Evolutionary conservation across 192 early-diverging fungal species (phyloP), one percentile per base, ranked within the genome.

Genomic region (Umbelopsis isabellina): DNA sequence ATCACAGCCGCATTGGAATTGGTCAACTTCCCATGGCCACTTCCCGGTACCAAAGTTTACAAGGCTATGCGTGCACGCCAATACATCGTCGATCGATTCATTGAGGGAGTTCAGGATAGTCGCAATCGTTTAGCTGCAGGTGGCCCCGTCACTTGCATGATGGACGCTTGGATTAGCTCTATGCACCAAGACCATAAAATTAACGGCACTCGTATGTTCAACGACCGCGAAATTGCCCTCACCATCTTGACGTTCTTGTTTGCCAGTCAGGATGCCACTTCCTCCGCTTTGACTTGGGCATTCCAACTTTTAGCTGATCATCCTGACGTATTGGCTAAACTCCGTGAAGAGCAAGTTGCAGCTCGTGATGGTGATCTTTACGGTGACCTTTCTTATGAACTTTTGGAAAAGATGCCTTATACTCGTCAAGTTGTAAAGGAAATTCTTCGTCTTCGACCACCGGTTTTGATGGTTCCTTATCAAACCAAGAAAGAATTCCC

Each of bases 241-340:
- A 80, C 79, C 45, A 71, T 82, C 74, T 73, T 82, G 66, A 82
- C 80, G 15, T 80, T 82, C 47, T 58, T 82, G 49, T 82, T 82
- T 35, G 80, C 80, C 18, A 79, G 75, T 50, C 80, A 82, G 37
- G 80, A 82, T 65, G 80, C 80, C 65, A 79, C 80, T 13, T 76
- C 80, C 16, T 79, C 77, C n/a, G 80, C 80, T 52, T 49, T 82
- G 44, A 82, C 80, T 4, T 82, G 80, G 80, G 79, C 75, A 20
- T 82, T 76, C 68, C 78, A 82, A 64, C 65, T 79, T 13, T 53
- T 80, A 21, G 80, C 77, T 45, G 80, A 82, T 66, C 79, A 79
- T 44, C 80, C 80, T 22, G 79, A 82, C 23, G 80, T 82, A 1
- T 53, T 82, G 18, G 76, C 75, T 47, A 66, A 67, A 23, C 52